A percentile compares a stretch with the other conserved stretches of the same genome.
These are phyloP conservation scores for Hypoxylon sp. DNA, from an alignment of 2,329 filamentous ascomycete genomes.

Conservation along the genomic window DNA sequence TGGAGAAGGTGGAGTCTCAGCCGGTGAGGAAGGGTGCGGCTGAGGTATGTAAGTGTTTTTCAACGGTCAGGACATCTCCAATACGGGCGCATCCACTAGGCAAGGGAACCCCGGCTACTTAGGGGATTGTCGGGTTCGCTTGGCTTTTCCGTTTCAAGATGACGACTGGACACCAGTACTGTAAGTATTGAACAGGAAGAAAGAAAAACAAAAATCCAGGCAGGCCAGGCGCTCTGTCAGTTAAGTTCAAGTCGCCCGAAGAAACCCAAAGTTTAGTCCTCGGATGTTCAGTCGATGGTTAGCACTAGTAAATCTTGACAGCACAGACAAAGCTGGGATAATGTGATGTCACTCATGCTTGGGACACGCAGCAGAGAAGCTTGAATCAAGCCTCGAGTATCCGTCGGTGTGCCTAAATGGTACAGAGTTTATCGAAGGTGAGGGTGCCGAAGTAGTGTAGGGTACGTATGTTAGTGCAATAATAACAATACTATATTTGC, in stretches of 20 bases:
- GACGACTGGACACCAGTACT: constrained; percentile 8
- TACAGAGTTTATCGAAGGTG: not conserved
- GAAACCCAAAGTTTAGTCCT: not conserved
- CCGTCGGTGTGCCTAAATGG: not conserved
- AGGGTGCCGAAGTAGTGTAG: not conserved
- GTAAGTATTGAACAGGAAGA: not conserved
- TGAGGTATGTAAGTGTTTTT: constrained; percentile 30
- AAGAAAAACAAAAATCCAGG: constrained; percentile 3
- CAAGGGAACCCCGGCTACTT: constrained; percentile 22
- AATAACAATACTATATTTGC: constrained; percentile 16
- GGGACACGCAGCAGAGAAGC: not conserved
- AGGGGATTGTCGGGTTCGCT: constrained; percentile 33
- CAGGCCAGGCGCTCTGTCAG: constrained; percentile 7
- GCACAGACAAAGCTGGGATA: not conserved
- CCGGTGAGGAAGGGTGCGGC: constrained; percentile 36
- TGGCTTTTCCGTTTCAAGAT: constrained; percentile 45
- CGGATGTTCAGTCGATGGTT: too few species aligned
- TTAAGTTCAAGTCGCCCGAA: not conserved
- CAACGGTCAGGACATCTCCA: constrained; percentile 36
- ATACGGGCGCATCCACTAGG: constrained; percentile 11
- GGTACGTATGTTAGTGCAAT: constrained; percentile 1
- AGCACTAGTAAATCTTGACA: too few species aligned
- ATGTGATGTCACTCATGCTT: not conserved
- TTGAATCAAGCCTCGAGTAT: not conserved
- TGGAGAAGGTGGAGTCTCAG: constrained; percentile 26